These are phyloP conservation scores for Colletotrichum sublineola DNA, from an alignment of 2,329 filamentous ascomycete species.

Conservation along the genomic window DNA sequence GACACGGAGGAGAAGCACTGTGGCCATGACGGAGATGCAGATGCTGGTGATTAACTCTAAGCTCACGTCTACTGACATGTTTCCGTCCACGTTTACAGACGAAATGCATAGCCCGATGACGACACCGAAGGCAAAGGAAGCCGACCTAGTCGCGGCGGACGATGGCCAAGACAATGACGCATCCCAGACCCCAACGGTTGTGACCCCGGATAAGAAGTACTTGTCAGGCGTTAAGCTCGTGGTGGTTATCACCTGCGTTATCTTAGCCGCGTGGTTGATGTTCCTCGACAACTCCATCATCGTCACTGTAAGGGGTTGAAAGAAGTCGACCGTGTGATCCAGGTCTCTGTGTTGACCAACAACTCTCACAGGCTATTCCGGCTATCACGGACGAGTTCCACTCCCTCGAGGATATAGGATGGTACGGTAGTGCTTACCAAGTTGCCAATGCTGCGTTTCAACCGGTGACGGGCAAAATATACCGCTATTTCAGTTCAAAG, in stretches of 20 bases:
- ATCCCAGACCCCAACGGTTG: neutral
- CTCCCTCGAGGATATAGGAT: conserved; percentile 58
- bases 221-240: conserved; percentile 43
- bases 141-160: neutral
- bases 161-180: neutral
- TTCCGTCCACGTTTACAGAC: conserved; percentile 11
- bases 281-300: conserved; percentile 52
- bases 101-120: neutral
- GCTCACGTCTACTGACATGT: conserved; percentile 30
- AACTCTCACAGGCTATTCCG: conserved; percentile 49
- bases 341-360: neutral
- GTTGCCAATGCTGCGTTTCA: conserved; percentile 48
- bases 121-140: neutral
- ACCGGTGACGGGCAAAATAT: conserved; percentile 48
- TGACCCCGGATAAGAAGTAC: neutral
- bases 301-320: conserved; percentile 49
- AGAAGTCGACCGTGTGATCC: neutral
- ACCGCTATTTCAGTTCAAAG: conserved; percentile 53
- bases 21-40: conserved; percentile 15
- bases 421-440: conserved; percentile 59
- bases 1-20: conserved; percentile 19
- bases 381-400: conserved; percentile 53
- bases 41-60: conserved; percentile 12
- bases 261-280: conserved; percentile 45
- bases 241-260: conserved; percentile 43